Percentiles rank a stretch among this genome's conserved stretches.
Conservation (phyloP, 2,329 filamentous ascomycete genomes). For the Lasiodiplodia sp. region DNA sequence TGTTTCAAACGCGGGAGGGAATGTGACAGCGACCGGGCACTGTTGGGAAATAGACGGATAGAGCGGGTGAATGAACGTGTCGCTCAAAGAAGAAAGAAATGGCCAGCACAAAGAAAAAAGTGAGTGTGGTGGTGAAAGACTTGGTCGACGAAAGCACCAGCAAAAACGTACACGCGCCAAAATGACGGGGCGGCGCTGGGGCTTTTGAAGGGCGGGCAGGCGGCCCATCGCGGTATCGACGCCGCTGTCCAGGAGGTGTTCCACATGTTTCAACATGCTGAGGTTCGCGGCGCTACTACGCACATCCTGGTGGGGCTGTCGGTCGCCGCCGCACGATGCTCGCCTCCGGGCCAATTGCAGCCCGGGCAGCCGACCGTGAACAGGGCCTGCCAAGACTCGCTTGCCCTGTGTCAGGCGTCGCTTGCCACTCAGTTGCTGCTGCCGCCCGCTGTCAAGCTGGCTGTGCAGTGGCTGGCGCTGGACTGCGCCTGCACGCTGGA, state of each 20-base stretch:
- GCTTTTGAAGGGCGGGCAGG: constrained; percentile 23
- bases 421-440: constrained; percentile 15
- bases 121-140: constrained; percentile 20
- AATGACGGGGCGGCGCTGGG: constrained; percentile 6
- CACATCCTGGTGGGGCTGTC: constrained; percentile 15
- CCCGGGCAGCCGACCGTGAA: not conserved
- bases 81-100: constrained; percentile 6
- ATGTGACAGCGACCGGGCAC: constrained; percentile 16
- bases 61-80: constrained; percentile 21
- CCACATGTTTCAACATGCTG: constrained; percentile 24
- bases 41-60: not conserved
- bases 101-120: constrained; percentile 24
- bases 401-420: constrained; percentile 20
- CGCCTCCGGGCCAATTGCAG: not conserved
- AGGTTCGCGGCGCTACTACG: constrained; percentile 23
- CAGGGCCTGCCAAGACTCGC: not conserved
- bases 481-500: constrained; percentile 8
- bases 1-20: constrained; percentile 10
- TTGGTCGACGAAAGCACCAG: constrained; percentile 11
- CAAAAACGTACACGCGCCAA: constrained; percentile 1
- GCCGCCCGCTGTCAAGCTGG: constrained; percentile 11
- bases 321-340: constrained; percentile 18
- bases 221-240: not conserved
- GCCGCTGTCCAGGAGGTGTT: constrained; percentile 18
- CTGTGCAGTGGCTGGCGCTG: constrained; percentile 21